Percentiles rank a stretch among this genome's conserved stretches.
Evolutionary conservation across 352 stramenopile species (phyloP).

Genomic region (Phytophthora podocarpi): DNA sequence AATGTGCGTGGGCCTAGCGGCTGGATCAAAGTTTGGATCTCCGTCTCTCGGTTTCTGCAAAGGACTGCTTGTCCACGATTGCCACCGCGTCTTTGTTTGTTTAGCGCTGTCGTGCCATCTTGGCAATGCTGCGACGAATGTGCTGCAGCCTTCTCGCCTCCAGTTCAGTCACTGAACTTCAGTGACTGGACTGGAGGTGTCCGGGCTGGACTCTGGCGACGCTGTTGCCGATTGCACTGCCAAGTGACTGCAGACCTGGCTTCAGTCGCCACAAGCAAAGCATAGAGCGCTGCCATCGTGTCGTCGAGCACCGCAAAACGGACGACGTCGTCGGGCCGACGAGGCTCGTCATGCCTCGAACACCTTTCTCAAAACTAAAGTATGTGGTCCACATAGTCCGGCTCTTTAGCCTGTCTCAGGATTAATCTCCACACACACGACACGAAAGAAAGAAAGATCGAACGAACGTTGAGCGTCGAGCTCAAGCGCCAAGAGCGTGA

Average conservation of each 20-base stretch:
- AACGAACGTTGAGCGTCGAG: no score
- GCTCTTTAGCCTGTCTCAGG: slow-evolving; percentile 16
- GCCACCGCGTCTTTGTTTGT: slow-evolving; percentile 16
- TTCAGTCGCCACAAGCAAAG: not conserved
- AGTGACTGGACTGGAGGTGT: no score
- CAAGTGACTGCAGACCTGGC: not conserved
- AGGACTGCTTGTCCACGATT: not conserved
- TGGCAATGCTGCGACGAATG: no score
- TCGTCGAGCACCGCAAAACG: no score
- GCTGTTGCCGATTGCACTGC: no score
- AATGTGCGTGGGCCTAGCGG: not conserved
- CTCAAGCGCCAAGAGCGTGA: no score
- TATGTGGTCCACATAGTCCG: slow-evolving; percentile 17
- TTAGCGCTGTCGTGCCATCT: slow-evolving; percentile 11
- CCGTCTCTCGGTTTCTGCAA: not conserved
- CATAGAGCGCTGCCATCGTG: no score
- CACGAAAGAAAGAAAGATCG: no score
- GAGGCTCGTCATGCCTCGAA: no score
- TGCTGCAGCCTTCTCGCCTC: not conserved
- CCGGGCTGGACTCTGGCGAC: no score
- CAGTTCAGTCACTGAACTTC: no score
- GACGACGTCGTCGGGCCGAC: no score
- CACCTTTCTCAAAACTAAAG: slow-evolving; percentile 14
- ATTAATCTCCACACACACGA: slow-evolving; percentile 13
- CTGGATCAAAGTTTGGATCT: not conserved